These are phyloP conservation scores for Blastobotrys capitulatus DNA, from an alignment of 1,139 yeast species.

Conservation along the genomic window DNA sequence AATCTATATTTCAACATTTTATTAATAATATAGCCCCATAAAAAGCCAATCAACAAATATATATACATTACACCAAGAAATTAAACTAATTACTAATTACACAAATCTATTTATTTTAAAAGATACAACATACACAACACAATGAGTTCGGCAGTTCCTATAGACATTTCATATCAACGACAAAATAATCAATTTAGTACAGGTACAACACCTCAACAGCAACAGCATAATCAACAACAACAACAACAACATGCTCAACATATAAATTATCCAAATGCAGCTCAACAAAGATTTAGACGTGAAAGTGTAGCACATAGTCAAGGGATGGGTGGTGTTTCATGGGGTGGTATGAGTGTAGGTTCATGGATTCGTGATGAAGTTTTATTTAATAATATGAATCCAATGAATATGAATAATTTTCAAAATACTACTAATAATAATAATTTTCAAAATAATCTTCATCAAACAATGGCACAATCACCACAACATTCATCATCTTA, in stretches of 20 bases:
- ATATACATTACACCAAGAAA: too few species aligned
- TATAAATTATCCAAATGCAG: background rate
- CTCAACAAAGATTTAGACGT: slow-evolving; percentile 46
- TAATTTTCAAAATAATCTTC: background rate
- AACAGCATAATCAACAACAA: slow-evolving; percentile 1
- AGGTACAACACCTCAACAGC: background rate
- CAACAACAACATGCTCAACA: background rate
- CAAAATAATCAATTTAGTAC: slow-evolving; percentile 19
- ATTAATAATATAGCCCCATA: too few species aligned
- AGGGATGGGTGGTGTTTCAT: slow-evolving; percentile 97
- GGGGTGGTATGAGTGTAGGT: slow-evolving; percentile 95
- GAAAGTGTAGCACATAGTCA: slow-evolving; percentile 94
- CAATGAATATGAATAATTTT: slow-evolving; percentile 24
- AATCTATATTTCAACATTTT: too few species aligned
- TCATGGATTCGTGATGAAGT: slow-evolving; percentile 90
- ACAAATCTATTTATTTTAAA: background rate
- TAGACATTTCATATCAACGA: slow-evolving; percentile 36
- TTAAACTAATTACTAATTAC: too few species aligned
- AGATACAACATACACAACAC: background rate
- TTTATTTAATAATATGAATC: slow-evolving; percentile 28
- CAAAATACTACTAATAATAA: slow-evolving; percentile 16
- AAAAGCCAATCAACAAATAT: too few species aligned
- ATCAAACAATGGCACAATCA: slow-evolving; percentile 36
- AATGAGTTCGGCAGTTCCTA: slow-evolving; percentile 37
- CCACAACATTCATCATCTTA: slow-evolving; percentile 65